A percentile compares a stretch with the other conserved stretches of the same genome.
phyloP scores from a whole-genome alignment of 129 eudicot genomes.

The Centaurea solstitialis region DNA sequence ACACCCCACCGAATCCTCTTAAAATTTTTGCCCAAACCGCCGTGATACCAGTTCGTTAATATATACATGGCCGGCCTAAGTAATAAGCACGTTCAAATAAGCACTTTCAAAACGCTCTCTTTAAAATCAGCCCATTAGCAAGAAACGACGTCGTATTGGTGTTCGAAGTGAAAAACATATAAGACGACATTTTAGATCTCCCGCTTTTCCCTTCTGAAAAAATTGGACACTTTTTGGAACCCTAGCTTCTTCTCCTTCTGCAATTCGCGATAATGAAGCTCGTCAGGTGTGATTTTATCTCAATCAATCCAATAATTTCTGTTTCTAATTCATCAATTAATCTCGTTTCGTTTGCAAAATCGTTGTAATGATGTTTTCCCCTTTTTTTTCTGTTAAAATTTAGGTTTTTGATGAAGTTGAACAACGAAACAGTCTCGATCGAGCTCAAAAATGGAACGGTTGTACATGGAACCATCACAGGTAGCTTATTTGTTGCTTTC shows the following conservation, averaged over 20 bases:
- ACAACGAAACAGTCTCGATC: slow-evolving; percentile 77
- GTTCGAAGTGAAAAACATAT: neutral
- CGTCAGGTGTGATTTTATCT: slow-evolving; percentile 49
- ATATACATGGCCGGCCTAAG: too few species aligned
- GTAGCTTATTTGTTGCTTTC: slow-evolving; percentile 18
- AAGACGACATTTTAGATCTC: slow-evolving; percentile 28
- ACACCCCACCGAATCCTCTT: too few species aligned
- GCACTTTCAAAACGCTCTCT: too few species aligned
- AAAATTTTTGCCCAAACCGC: too few species aligned
- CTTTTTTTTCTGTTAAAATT: neutral
- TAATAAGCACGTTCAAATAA: too few species aligned
- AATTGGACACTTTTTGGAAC: slow-evolving; percentile 31
- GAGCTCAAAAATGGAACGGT: slow-evolving; percentile 78
- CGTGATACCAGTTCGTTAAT: too few species aligned
- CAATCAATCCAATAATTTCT: neutral
- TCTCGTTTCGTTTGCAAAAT: neutral
- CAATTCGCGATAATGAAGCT: slow-evolving; percentile 63
- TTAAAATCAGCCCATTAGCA: too few species aligned
- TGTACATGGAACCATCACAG: slow-evolving; percentile 79
- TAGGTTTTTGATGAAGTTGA: slow-evolving; percentile 78
- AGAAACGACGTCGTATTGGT: neutral
- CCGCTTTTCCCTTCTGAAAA: slow-evolving; percentile 24
- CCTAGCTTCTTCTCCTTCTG: slow-evolving; percentile 31
- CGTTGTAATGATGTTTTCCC: neutral
- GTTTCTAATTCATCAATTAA: neutral